Evolutionary conservation across 1,139 yeast genomes (phyloP), one percentile per base, ranked within the genome.

Genomic region (Yamadazyma conglobata): DNA sequence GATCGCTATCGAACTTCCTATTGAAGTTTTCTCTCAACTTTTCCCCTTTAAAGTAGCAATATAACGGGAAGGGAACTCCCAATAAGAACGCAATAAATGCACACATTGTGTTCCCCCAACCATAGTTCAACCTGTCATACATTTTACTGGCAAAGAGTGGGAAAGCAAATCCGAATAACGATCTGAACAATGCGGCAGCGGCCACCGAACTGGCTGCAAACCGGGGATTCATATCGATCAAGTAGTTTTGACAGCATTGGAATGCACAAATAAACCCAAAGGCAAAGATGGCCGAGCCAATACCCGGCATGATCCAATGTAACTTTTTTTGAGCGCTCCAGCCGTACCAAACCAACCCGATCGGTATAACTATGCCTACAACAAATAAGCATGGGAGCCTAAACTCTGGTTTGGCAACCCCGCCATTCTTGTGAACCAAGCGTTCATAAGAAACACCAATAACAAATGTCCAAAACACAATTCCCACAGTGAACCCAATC

Each of bases 71-170:
- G 10, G 73, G 73, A 12, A 65, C 53, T 1, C 72, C 73, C 35
- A 66, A 52, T 5, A 56, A 32, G 5, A 65, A 38, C 1, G 66
- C 69, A 30, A 67, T 54, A 26, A 63, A 46, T 3, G 60, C 73
- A 52, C 69, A 63, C 58, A 66, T 48, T 19, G 72, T 63, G 40
- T 66, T 66, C 9, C 64, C 73, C 72, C 72, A 65, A 5, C 72
- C 73, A 39, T 65, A 65, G 5, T 63, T 65, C 37, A 67, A 40
- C 22, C 45, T 52, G 16, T 44, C 54, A 36, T 66, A 67, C 70
- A 67, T 64, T 25, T 54, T 47, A 21, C 48, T 43, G 7, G 73
- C 73, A 43, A 65, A 63, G 14, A 66, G 46, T 3, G 73, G 73
- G 47, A 66, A 65, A 29, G 56, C 47, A 38, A 64, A 65, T 4